Conservation (phyloP, 148 eudicot species). For the Vaccinium corymbosum region DNA sequence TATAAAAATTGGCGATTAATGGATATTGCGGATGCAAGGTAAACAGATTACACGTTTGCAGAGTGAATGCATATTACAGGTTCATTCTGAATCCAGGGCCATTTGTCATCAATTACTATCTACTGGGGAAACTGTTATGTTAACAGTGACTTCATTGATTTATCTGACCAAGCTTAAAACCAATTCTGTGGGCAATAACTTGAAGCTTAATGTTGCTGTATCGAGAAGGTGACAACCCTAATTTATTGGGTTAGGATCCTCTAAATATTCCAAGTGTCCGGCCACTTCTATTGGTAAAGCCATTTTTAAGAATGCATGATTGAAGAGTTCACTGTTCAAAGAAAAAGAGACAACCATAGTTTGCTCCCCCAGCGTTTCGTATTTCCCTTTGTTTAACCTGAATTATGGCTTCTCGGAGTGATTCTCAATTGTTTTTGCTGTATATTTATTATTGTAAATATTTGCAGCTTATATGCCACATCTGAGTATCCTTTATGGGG, state of each 20-base stretch:
- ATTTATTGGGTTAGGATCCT: no score
- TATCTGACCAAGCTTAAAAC: not conserved
- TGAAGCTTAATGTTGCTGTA: not conserved
- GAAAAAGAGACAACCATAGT: not conserved
- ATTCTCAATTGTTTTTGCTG: not conserved
- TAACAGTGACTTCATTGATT: not conserved
- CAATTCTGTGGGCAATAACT: no score
- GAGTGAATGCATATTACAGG: no score
- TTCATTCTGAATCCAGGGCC: not conserved
- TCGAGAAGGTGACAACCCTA: not conserved
- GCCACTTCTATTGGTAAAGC: not conserved
- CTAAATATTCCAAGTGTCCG: no score
- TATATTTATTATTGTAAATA: no score
- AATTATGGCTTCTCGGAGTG: not conserved
- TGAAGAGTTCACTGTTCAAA: not conserved
- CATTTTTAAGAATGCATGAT: not conserved
- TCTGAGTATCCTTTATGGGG: conserved; percentile 81
- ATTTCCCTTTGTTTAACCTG: not conserved
- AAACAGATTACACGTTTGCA: not conserved
- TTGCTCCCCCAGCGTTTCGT: not conserved
- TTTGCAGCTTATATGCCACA: conserved; percentile 97
- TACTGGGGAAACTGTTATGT: not conserved
- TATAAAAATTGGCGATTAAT: not conserved
- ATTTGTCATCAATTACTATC: conserved; percentile 1
- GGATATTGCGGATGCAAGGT: not conserved